Conservation (phyloP, 106 monocot genomes). For the Platanthera guangdongensis region DNA sequence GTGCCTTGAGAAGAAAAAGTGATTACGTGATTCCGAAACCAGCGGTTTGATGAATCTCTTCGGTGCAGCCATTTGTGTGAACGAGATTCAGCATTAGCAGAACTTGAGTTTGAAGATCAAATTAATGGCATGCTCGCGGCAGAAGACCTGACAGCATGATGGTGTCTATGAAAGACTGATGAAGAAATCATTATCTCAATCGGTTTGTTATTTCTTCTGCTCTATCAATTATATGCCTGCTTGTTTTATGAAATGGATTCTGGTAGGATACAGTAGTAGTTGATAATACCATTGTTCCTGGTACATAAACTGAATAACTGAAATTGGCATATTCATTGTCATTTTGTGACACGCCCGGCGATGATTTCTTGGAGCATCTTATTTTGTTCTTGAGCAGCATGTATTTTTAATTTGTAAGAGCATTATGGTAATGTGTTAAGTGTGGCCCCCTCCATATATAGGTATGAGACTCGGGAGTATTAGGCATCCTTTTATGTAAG, state of each 20-base stretch:
- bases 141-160: neutral
- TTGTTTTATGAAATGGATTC: conserved; percentile 2
- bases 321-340: too few species aligned
- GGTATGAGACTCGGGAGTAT: too few species aligned
- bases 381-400: too few species aligned
- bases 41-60: neutral
- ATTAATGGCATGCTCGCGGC: neutral
- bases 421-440: too few species aligned
- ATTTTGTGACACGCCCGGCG: too few species aligned
- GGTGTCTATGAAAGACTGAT: neutral
- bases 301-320: too few species aligned
- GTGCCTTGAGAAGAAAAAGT: neutral
- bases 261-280: neutral
- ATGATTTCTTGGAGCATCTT: too few species aligned
- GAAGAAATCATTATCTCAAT: neutral
- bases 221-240: neutral
- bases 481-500: too few species aligned
- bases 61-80: neutral
- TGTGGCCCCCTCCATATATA: too few species aligned
- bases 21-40: neutral
- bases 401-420: too few species aligned
- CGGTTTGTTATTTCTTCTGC: neutral
- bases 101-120: neutral
- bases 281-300: too few species aligned
- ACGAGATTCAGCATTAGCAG: neutral